A percentile compares a stretch with the other conserved stretches of the same genome.
Conservation (phyloP, 148 eudicot genomes). For the Persicaria tinctoria region DNA sequence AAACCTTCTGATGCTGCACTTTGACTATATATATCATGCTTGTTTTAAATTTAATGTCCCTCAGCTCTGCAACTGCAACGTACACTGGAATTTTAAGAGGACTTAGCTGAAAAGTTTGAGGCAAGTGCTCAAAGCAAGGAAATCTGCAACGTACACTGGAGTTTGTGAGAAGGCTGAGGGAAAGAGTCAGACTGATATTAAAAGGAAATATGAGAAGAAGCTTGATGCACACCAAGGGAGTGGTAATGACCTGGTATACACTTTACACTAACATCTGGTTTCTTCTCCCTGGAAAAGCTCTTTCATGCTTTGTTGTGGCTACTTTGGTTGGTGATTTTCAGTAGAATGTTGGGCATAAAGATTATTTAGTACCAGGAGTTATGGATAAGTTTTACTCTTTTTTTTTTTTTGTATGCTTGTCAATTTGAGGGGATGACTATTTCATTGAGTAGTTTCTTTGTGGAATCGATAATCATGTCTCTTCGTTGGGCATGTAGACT, state of each 20-base stretch:
- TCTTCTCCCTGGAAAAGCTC: slow-evolving; percentile 4
- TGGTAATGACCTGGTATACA: slow-evolving; percentile 45
- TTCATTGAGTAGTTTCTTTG: background rate
- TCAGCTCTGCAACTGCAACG: slow-evolving; percentile 92
- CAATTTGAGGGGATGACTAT: background rate
- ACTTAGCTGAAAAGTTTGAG: slow-evolving; percentile 89
- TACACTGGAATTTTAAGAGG: slow-evolving; percentile 94
- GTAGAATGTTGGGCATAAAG: slow-evolving; percentile 63
- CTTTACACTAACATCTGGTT: background rate
- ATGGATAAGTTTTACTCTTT: slow-evolving; percentile 16
- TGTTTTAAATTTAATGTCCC: slow-evolving; percentile 6
- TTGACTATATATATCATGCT: background rate
- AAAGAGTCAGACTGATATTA: slow-evolving; percentile 56
- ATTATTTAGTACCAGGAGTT: slow-evolving; percentile 78
- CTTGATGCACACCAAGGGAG: slow-evolving; percentile 77
- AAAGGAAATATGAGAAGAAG: slow-evolving; percentile 90
- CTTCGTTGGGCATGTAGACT: background rate
- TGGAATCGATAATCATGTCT: background rate
- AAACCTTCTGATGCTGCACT: background rate
- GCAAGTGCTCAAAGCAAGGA: slow-evolving; percentile 58
- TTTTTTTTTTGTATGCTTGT: background rate
- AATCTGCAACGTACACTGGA: slow-evolving; percentile 37
- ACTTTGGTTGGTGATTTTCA: slow-evolving; percentile 22
- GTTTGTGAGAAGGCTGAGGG: slow-evolving; percentile 40
- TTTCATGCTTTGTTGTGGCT: slow-evolving; percentile 12